phyloP scores from a whole-genome alignment of 129 eudicot species.

The Flaveria brownii region DNA sequence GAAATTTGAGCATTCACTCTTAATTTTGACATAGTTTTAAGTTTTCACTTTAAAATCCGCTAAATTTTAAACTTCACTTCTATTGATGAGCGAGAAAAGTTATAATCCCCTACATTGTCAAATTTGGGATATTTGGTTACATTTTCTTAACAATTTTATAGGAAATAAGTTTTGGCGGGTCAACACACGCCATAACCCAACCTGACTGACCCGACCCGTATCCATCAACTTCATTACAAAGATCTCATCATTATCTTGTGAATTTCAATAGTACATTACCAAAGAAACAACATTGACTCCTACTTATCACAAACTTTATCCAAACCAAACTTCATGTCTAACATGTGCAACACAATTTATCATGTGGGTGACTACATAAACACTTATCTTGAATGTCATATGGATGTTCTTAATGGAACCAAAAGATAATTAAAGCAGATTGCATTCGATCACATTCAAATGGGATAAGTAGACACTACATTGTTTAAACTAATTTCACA shows the following conservation, averaged over 20 bases:
- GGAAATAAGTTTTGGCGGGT: too few relatives aligned
- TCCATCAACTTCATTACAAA: constrained; percentile 1
- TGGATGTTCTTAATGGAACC: background rate
- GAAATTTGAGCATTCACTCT: too few relatives aligned
- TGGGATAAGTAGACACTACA: constrained; percentile 15
- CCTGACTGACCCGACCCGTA: background rate
- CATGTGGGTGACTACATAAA: background rate
- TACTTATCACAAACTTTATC: constrained; percentile 5
- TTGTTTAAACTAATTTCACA: background rate
- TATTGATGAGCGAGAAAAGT: too few relatives aligned
- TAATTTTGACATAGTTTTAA: too few relatives aligned
- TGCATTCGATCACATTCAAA: constrained; percentile 6
- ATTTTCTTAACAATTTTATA: too few relatives aligned
- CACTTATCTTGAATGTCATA: constrained; percentile 20
- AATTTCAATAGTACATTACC: background rate
- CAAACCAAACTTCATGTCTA: constrained; percentile 18
- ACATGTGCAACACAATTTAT: background rate
- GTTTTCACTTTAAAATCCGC: too few relatives aligned
- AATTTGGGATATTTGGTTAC: too few relatives aligned
- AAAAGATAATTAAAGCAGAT: background rate
- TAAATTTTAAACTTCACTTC: too few relatives aligned
- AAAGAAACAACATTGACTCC: background rate
- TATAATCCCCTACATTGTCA: too few relatives aligned
- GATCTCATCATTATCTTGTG: background rate
- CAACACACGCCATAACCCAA: too few relatives aligned